Percentiles rank a stretch among this genome's conserved stretches.
These are phyloP conservation scores for Penicillium riverlandense DNA, from an alignment of 495 filamentous ascomycete species.

Conservation along the genomic window DNA sequence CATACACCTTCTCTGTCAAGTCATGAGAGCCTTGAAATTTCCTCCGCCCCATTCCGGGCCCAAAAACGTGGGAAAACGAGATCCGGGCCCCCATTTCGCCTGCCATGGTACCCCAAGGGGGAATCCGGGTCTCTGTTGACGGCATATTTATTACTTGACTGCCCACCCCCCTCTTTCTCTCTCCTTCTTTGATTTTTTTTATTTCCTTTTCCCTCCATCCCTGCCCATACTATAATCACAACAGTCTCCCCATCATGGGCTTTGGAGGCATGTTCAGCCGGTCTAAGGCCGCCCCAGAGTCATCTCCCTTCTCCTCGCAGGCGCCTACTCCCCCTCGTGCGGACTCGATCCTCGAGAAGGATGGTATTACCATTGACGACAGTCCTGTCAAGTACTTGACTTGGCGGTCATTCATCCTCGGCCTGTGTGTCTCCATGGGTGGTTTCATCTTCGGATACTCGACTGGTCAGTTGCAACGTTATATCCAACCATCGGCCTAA, in stretches of 20 bases:
- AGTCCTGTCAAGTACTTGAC: constrained; percentile 42
- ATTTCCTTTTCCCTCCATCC: constrained; percentile 7
- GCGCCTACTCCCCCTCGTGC: constrained; percentile 31
- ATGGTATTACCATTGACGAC: constrained; percentile 34
- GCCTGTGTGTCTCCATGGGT: constrained; percentile 56
- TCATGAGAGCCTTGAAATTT: constrained; percentile 20
- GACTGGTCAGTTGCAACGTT: constrained; percentile 38
- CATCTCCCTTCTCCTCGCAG: constrained; percentile 23
- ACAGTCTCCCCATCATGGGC: constrained; percentile 27
- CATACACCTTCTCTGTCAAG: too few relatives aligned
- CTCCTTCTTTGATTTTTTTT: constrained; percentile 5
- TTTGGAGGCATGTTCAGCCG: constrained; percentile 24
- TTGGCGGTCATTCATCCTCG: constrained; percentile 43
- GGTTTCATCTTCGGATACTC: constrained; percentile 75
- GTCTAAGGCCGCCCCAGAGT: constrained; percentile 26
- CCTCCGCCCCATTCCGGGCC: constrained; percentile 15
- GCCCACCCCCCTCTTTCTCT: constrained; percentile 1
- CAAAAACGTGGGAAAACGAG: constrained; percentile 19
- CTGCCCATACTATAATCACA: constrained; percentile 2
- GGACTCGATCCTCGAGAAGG: constrained; percentile 34
- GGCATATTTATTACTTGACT: constrained; percentile 12
- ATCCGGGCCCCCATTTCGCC: constrained; percentile 32
- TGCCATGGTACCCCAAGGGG: constrained; percentile 30
- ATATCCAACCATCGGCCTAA: neutral
- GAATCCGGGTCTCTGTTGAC: constrained; percentile 17